Evolutionary conservation across 495 filamentous ascomycete species (phyloP).

Genomic region (Neurospora africana): DNA sequence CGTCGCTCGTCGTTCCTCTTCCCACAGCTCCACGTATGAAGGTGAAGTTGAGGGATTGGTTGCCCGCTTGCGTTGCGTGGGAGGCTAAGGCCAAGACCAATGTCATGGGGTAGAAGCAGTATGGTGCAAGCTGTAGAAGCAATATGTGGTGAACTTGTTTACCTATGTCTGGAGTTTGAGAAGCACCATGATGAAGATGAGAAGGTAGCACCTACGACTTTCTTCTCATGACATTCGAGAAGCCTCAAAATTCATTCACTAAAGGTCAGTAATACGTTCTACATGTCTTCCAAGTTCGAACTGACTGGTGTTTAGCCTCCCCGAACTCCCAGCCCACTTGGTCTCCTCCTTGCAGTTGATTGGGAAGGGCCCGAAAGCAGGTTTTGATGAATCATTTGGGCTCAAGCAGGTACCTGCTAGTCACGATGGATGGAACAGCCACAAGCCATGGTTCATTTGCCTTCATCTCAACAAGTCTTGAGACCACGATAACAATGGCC

Average conservation of each 20-base stretch:
- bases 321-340: background rate
- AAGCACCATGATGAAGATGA: background rate
- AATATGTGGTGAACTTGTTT: background rate
- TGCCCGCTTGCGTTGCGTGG: background rate
- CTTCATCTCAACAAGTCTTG: background rate
- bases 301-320: background rate
- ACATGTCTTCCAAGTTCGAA: background rate
- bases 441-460: no score
- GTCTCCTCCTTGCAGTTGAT: no score
- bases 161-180: background rate
- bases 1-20: background rate
- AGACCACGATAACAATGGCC: background rate
- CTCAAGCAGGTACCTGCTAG: no score
- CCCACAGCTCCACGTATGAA: background rate
- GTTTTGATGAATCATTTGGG: no score
- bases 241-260: background rate
- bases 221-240: background rate
- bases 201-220: no score
- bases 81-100: background rate
- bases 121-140: background rate
- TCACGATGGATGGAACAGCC: no score
- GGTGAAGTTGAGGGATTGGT: background rate
- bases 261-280: background rate
- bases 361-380: no score
- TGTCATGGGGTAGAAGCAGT: background rate